phyloP scores from a whole-genome alignment of 2,329 filamentous ascomycete species.

The Tolypocladium cylindrosporum region DNA sequence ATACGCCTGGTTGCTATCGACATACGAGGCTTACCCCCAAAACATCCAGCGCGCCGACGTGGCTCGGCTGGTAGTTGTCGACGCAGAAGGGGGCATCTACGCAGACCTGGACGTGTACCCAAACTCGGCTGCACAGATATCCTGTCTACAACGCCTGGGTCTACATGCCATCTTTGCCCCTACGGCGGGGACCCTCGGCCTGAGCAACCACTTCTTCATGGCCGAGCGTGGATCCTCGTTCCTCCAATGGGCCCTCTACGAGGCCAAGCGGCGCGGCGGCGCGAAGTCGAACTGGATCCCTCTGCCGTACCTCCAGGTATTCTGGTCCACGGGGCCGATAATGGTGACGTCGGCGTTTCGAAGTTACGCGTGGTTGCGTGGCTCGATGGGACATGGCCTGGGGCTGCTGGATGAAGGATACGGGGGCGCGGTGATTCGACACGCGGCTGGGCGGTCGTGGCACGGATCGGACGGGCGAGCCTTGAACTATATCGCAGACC shows the following conservation, averaged over 20 bases:
- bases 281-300: conserved; percentile 5
- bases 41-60: conserved; percentile 14
- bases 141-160: conserved; percentile 8
- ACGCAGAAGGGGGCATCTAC: conserved; percentile 13
- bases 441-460: conserved; percentile 14
- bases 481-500: conserved; percentile 11
- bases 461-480: conserved; percentile 10
- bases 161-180: conserved; percentile 9
- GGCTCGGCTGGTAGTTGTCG: conserved; percentile 10
- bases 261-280: conserved; percentile 10
- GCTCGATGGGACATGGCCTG: conserved; percentile 2
- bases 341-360: conserved; percentile 12
- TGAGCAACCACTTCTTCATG: conserved; percentile 18
- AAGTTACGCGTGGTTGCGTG: conserved; percentile 8
- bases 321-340: conserved; percentile 15
- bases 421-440: conserved; percentile 4
- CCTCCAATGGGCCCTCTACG: conserved; percentile 9
- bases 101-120: conserved; percentile 14
- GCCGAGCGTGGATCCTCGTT: conserved; percentile 8
- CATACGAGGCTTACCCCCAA: conserved; percentile 11
- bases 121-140: conserved; percentile 2
- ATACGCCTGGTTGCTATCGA: conserved; percentile 12
- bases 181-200: conserved; percentile 3
- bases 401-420: conserved; percentile 8
- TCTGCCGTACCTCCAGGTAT: conserved; percentile 13